Evolutionary conservation across 768 basidiomycete genomes (phyloP).

Genomic region (Candolleomyces eurysporus): DNA sequence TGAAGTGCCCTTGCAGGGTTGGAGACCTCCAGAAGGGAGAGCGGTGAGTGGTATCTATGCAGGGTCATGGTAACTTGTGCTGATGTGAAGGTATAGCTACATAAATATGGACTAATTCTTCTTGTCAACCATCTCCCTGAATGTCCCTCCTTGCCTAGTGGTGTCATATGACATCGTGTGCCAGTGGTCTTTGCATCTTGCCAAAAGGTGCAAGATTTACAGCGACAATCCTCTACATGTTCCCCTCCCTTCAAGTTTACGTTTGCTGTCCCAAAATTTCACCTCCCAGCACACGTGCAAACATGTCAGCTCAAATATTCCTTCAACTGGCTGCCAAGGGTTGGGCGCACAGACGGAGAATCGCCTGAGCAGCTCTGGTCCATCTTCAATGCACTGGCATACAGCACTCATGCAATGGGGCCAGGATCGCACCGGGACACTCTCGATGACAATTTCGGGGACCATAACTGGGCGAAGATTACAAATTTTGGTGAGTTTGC

Average conservation of each 20-base stretch:
- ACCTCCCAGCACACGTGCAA: not conserved
- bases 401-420: not conserved
- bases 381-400: not conserved
- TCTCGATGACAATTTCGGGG: not conserved
- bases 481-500: constrained; percentile 1
- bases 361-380: not conserved
- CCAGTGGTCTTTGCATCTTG: no score
- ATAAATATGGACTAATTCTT: constrained; percentile 28
- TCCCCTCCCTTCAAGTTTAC: not conserved
- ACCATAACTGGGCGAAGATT: not conserved
- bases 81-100: no score
- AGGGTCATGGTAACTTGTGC: no score
- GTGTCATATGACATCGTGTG: constrained; percentile 30
- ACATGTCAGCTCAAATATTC: not conserved
- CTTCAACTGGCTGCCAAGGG: not conserved
- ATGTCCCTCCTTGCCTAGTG: constrained; percentile 4
- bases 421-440: not conserved
- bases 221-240: not conserved
- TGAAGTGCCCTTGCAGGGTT: constrained; percentile 22
- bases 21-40: constrained; percentile 35
- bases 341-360: not conserved
- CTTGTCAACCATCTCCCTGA: constrained; percentile 9
- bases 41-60: no score
- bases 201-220: no score
- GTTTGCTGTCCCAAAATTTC: not conserved